Conservation (phyloP, 2,329 filamentous ascomycete genomes). For the Ceratocystis diversiconidia region DNA sequence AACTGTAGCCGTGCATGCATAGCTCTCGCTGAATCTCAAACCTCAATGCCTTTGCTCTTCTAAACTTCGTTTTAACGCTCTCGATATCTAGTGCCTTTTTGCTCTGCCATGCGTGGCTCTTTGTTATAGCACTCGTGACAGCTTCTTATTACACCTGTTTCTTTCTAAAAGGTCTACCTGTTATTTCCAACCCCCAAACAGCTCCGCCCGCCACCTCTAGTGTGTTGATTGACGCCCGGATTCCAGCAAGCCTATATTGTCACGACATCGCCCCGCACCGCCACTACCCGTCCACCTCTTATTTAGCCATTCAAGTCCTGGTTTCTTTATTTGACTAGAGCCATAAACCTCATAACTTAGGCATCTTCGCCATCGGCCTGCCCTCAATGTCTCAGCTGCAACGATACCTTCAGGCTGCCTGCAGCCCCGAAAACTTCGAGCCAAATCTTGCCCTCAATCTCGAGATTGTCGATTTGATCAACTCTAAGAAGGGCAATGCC, state of each 20-base stretch:
- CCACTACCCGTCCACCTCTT: background rate
- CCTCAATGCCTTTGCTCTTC: background rate
- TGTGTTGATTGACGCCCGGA: slow-evolving; percentile 1
- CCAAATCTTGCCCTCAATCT: slow-evolving; percentile 92
- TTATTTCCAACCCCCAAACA: background rate
- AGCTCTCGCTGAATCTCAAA: slow-evolving; percentile 5
- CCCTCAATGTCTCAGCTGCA: slow-evolving; percentile 61
- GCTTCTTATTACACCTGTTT: background rate
- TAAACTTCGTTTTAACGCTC: background rate
- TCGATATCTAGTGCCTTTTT: background rate
- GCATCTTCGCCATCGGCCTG: background rate
- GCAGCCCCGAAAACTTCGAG: slow-evolving; percentile 94
- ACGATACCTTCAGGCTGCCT: slow-evolving; percentile 90
- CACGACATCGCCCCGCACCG: slow-evolving; percentile 1
- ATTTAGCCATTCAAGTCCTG: background rate
- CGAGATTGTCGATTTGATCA: slow-evolving; percentile 92
- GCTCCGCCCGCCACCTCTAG: background rate
- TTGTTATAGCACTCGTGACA: slow-evolving; percentile 5
- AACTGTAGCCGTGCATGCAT: background rate
- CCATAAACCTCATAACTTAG: background rate
- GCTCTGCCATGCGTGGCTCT: slow-evolving; percentile 9
- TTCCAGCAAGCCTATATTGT: background rate
- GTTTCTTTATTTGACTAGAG: background rate
- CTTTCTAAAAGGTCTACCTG: background rate
- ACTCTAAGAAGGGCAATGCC: slow-evolving; percentile 90